Evolutionary conservation across 164 flowering plant genomes (phyloP).

Genomic region (Macadamia tetraphylla): DNA sequence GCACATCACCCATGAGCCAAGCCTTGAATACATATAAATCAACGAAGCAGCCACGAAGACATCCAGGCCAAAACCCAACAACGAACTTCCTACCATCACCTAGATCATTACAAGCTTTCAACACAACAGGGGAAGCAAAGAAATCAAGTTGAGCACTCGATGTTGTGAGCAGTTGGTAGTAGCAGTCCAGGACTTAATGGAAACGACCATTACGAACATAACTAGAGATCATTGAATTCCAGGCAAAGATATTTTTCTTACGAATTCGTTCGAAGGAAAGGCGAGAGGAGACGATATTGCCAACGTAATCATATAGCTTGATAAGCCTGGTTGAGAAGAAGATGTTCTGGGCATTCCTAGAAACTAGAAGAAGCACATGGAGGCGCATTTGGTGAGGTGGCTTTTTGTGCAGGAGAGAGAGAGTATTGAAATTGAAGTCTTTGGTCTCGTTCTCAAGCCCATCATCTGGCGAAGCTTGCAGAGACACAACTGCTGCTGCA

Average conservation of each 20-base stretch:
- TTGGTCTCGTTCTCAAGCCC: slow-evolving; percentile 11
- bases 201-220: slow-evolving; percentile 42
- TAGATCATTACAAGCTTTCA: slow-evolving; percentile 52
- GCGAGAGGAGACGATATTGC: slow-evolving; percentile 37
- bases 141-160: slow-evolving; percentile 48
- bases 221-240: slow-evolving; percentile 65
- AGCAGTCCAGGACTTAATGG: slow-evolving; percentile 39
- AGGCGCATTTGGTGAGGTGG: slow-evolving; percentile 33
- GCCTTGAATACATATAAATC: slow-evolving; percentile 55
- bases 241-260: slow-evolving; percentile 45
- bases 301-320: slow-evolving; percentile 46
- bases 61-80: slow-evolving; percentile 46
- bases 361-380: slow-evolving; percentile 54
- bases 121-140: slow-evolving; percentile 58
- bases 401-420: slow-evolving; percentile 37
- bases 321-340: slow-evolving; percentile 51
- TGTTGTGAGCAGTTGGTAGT: slow-evolving; percentile 25
- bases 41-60: slow-evolving; percentile 67
- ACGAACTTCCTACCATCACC: slow-evolving; percentile 46
- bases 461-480: slow-evolving; percentile 16
- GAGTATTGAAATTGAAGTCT: slow-evolving; percentile 35
- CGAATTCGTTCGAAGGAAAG: slow-evolving; percentile 37
- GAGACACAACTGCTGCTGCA: slow-evolving; percentile 8
- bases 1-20: slow-evolving; percentile 33
- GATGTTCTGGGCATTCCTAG: slow-evolving; percentile 37